phyloP scores from a whole-genome alignment of 805 yeast genomes.

The Metschnikowia borealis region DNA sequence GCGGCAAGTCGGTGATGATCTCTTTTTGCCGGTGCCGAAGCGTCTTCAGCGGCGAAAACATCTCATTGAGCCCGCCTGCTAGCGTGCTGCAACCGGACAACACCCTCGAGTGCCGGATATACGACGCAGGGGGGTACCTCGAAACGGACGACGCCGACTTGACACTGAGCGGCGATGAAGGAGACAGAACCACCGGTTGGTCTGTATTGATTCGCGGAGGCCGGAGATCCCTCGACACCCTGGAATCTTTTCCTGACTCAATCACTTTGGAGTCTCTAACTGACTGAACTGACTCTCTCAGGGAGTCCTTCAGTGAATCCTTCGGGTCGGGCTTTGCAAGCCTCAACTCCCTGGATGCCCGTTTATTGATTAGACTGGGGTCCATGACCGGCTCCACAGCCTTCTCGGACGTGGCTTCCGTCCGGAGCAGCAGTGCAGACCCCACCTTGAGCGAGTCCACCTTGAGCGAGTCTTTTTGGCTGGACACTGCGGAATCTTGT shows the following conservation, averaged over 20 bases:
- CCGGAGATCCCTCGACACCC: constrained; percentile 1
- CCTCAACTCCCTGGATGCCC: too few species aligned
- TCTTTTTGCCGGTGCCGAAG: constrained; percentile 14
- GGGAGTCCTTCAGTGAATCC: too few species aligned
- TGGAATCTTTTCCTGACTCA: too few species aligned
- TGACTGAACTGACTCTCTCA: too few species aligned
- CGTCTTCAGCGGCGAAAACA: constrained; percentile 16
- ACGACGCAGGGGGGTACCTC: constrained; percentile 16
- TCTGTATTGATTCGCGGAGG: constrained; percentile 13
- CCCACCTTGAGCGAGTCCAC: background rate
- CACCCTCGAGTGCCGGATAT: constrained; percentile 17
- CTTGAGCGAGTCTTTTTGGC: background rate
- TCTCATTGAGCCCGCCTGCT: constrained; percentile 11
- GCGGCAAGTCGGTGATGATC: constrained; percentile 40
- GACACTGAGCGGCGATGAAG: constrained; percentile 13
- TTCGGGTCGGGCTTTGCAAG: too few species aligned
- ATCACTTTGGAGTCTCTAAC: too few species aligned
- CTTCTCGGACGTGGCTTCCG: background rate
- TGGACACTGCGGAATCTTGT: background rate
- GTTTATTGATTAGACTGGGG: too few species aligned
- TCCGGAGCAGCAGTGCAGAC: background rate
- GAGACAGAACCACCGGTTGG: constrained; percentile 8
- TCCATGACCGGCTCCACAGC: too few species aligned
- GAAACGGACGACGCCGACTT: constrained; percentile 11
- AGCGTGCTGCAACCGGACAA: constrained; percentile 13